Evolutionary conservation across 2,329 filamentous ascomycete genomes (phyloP).

Genomic region (Leptosphaerulina australis): DNA sequence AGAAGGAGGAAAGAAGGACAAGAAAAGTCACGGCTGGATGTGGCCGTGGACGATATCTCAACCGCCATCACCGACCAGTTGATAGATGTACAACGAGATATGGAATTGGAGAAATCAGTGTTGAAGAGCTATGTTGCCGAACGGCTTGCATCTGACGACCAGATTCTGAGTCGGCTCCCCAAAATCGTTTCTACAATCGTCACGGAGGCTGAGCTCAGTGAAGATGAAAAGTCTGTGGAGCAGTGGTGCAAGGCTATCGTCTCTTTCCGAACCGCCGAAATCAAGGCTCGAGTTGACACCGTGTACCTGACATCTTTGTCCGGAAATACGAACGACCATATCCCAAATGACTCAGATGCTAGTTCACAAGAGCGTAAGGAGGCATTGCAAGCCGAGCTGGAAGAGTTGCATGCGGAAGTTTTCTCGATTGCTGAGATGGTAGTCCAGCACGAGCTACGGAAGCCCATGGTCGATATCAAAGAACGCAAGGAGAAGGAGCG

Average conservation of each 20-base stretch:
- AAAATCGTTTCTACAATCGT: constrained; percentile 69
- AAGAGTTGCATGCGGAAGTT: constrained; percentile 72
- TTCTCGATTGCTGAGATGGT: constrained; percentile 73
- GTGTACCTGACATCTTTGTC: constrained; percentile 57
- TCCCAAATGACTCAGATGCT: constrained; percentile 31
- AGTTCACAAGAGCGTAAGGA: constrained; percentile 59
- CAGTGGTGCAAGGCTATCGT: constrained; percentile 59
- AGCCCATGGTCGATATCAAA: constrained; percentile 60
- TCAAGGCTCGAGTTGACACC: constrained; percentile 56
- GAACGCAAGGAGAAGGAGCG: constrained; percentile 45
- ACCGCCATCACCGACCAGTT: constrained; percentile 44
- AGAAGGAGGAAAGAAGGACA: constrained; percentile 44
- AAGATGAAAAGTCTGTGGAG: constrained; percentile 61
- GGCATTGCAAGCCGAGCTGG: constrained; percentile 67
- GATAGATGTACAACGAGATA: constrained; percentile 55
- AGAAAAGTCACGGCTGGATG: constrained; percentile 52
- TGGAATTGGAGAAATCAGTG: constrained; percentile 52
- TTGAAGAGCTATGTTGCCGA: constrained; percentile 59
- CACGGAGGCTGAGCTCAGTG: constrained; percentile 53
- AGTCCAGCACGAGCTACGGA: constrained; percentile 69
- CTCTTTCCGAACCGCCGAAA: constrained; percentile 49
- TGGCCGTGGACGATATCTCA: constrained; percentile 45
- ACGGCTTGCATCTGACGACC: constrained; percentile 67
- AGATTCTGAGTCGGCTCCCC: constrained; percentile 67
- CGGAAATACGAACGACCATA: constrained; percentile 7